Evolutionary conservation across 352 stramenopile genomes (phyloP), one percentile per base, ranked within the genome.

Genomic region (Aphanomyces astaci): DNA sequence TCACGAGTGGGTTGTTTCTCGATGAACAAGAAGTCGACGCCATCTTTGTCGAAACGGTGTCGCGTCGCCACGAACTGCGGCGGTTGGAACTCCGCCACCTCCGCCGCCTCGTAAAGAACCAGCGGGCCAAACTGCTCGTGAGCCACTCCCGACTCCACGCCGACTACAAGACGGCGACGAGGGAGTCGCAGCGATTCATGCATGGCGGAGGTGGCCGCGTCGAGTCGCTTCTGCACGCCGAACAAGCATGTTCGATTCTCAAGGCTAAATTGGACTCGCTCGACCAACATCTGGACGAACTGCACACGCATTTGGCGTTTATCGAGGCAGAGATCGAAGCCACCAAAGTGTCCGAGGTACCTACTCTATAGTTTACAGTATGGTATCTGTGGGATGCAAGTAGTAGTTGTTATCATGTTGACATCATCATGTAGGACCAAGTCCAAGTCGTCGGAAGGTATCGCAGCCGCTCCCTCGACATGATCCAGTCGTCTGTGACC

Each of bases 111-210:
- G 83, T 94, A 19, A 94, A 91, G 65, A 93, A 92, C 40, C 86
- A 94, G 57, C 77, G 86, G 4, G 90, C 86, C 22, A 78, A 85
- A 19, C 80, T 94, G 48, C 66, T 94, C 40, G 92, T 77, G 71
- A 94, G 90, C 46, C 76, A 82, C 1, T 91, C 85, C 39, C 84
- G 93, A 55, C 71, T 95, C 11, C 90, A 84, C 71, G 85, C 87
- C 33, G 84, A 95, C 57, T 72, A 94, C 66, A 90, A 87, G 55
- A 91, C 79, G 56, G 85, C 85, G 10, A 22, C 48, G 36, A n/a
- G 56, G n/a, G 31, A 65, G 22, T 39, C 19, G 13, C 56, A 65
- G 31, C 56, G 31, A 28, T 65, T 52, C 27, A 65, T 65, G 56
- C 56, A 65, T 51, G 31, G 48, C 24, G 56, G 56, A 13, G 56